Percentiles rank a stretch among this genome's conserved stretches.
phyloP scores from a whole-genome alignment of 768 basidiomycete species.

The Pleurotus tuoliensis region DNA sequence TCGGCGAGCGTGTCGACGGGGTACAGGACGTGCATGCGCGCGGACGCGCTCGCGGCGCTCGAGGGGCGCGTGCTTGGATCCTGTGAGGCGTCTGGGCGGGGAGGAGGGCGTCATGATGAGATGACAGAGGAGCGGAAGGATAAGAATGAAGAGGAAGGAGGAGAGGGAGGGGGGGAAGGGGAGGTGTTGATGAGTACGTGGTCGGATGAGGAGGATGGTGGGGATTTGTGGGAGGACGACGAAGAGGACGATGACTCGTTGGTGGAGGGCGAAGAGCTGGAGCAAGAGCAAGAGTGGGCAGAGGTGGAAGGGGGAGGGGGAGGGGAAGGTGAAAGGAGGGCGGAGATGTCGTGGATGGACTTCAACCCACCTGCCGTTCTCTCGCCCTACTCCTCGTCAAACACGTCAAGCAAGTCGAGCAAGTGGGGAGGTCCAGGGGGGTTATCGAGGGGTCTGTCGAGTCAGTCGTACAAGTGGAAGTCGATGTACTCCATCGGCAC shows the following conservation, averaged over 20 bases:
- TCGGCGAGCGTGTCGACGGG: slow-evolving; percentile 40
- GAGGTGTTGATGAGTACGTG: background rate
- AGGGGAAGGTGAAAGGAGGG: background rate
- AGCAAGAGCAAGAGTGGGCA: background rate
- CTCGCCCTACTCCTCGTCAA: no score
- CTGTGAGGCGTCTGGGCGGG: background rate
- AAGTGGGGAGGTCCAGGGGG: no score
- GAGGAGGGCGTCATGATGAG: slow-evolving; percentile 24
- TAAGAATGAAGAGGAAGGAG: slow-evolving; percentile 40
- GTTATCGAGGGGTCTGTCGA: no score
- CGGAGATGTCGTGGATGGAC: background rate
- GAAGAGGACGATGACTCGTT: background rate
- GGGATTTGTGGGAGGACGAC: background rate
- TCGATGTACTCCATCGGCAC: no score
- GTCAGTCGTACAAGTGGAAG: no score
- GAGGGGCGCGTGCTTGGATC: slow-evolving; percentile 38
- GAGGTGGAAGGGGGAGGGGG: no score
- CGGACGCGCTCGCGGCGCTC: slow-evolving; percentile 59
- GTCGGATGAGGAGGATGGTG: background rate
- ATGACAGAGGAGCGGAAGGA: slow-evolving; percentile 66
- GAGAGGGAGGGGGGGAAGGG: background rate
- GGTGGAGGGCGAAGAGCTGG: no score
- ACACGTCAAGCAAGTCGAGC: no score
- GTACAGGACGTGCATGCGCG: slow-evolving; percentile 44
- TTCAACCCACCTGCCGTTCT: no score